These are phyloP conservation scores for Aspergillus eucalypticola DNA, from an alignment of 2,329 filamentous ascomycete species.

Conservation along the genomic window DNA sequence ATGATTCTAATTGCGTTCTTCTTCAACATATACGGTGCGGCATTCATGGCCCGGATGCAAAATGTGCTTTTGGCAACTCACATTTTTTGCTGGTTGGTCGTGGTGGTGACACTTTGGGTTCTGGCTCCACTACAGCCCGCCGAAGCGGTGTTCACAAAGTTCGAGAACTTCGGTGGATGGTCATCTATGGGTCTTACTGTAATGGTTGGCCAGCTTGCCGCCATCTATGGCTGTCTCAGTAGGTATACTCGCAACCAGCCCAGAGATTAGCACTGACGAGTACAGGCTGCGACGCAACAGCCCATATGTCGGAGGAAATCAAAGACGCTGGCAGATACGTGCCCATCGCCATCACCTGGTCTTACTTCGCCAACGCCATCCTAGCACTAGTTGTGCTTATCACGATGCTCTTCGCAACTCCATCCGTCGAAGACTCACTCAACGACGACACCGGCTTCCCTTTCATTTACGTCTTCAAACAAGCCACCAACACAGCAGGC, in stretches of 20 bases:
- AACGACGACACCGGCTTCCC: slow-evolving; percentile 47
- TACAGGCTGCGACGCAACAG: slow-evolving; percentile 27
- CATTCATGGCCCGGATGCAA: slow-evolving; percentile 39
- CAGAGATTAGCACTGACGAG: background rate
- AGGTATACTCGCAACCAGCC: background rate
- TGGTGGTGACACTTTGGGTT: slow-evolving; percentile 34
- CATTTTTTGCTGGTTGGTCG: slow-evolving; percentile 38
- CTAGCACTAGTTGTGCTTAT: slow-evolving; percentile 49
- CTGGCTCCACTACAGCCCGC: slow-evolving; percentile 32
- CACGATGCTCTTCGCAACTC: slow-evolving; percentile 44
- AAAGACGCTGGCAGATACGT: slow-evolving; percentile 49
- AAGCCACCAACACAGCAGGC: slow-evolving; percentile 25
- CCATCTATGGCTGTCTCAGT: slow-evolving; percentile 33
- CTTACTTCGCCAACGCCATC: slow-evolving; percentile 48
- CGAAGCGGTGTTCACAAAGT: slow-evolving; percentile 38
- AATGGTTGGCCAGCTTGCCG: slow-evolving; percentile 42
- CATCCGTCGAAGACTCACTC: slow-evolving; percentile 37
- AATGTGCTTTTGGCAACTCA: slow-evolving; percentile 43
- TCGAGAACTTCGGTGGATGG: slow-evolving; percentile 44
- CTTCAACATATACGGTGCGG: slow-evolving; percentile 41
- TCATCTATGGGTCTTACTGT: slow-evolving; percentile 35
- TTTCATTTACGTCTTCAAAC: slow-evolving; percentile 50
- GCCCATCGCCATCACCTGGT: slow-evolving; percentile 48
- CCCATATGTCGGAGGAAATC: slow-evolving; percentile 52
- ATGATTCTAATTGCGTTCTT: slow-evolving; percentile 47